Evolutionary conservation across 1,284 basidiomycete genomes (phyloP).

Genomic region (Coriolopsis trogii): DNA sequence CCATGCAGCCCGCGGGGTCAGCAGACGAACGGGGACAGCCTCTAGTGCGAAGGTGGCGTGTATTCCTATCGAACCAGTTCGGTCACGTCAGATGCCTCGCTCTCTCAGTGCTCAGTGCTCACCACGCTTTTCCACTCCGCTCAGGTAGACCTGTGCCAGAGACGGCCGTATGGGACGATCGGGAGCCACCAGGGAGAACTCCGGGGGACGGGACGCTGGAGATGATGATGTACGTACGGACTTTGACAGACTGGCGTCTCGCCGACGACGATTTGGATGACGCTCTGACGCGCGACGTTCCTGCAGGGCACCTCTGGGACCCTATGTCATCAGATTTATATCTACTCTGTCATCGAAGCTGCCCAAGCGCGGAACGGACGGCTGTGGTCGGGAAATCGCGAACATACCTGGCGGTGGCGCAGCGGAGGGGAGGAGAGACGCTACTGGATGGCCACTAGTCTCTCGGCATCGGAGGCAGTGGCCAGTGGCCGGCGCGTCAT

Average conservation of each 20-base stretch:
- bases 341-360: not conserved
- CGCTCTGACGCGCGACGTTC: not conserved
- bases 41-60: no score
- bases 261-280: no score
- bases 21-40: no score
- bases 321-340: no score
- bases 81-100: no score
- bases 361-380: not conserved
- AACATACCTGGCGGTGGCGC: not conserved
- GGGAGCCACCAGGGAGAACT: not conserved
- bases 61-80: no score
- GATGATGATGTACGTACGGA: constrained; percentile 5
- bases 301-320: no score
- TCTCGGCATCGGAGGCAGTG: not conserved
- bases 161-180: not conserved
- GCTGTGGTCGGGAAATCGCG: not conserved
- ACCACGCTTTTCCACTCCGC: constrained; percentile 18
- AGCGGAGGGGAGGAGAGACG: not conserved
- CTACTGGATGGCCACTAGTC: not conserved
- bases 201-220: not conserved
- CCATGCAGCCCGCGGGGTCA: no score
- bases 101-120: no score
- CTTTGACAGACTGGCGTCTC: not conserved
- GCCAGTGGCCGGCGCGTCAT: no score
- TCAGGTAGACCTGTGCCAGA: not conserved